Conservation (phyloP, 805 yeast species). For the Saccharomycopsis lassenensis region DNA sequence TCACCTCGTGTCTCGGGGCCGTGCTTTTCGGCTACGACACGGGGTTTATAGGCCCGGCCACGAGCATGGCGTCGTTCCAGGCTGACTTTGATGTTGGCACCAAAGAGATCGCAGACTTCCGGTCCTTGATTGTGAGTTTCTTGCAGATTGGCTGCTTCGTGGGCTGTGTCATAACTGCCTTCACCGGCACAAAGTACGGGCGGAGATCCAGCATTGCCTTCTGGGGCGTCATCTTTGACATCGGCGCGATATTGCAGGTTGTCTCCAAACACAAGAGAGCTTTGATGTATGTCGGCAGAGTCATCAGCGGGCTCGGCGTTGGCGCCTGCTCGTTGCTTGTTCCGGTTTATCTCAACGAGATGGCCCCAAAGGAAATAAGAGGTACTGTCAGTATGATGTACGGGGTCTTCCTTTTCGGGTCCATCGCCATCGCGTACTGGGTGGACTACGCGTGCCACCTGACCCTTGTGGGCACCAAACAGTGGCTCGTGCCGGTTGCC, state of each 20-base stretch:
- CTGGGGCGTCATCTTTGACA: slow-evolving; percentile 30
- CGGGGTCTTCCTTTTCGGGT: slow-evolving; percentile 40
- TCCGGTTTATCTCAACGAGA: slow-evolving; percentile 36
- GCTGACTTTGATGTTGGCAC: slow-evolving; percentile 33
- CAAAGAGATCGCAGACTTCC: slow-evolving; percentile 21
- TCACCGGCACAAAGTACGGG: slow-evolving; percentile 31
- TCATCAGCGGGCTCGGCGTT: slow-evolving; percentile 41
- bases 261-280: slow-evolving; percentile 29
- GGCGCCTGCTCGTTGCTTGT: slow-evolving; percentile 41
- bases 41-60: slow-evolving; percentile 45
- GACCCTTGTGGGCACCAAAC: slow-evolving; percentile 22
- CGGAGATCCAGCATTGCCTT: slow-evolving; percentile 29
- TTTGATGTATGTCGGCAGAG: slow-evolving; percentile 41
- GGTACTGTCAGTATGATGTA: slow-evolving; percentile 36
- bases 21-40: slow-evolving; percentile 45
- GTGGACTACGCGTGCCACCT: slow-evolving; percentile 31
- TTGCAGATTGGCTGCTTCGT: slow-evolving; percentile 31
- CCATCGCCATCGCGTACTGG: slow-evolving; percentile 38
- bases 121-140: too few species aligned
- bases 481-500: slow-evolving; percentile 39
- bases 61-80: slow-evolving; percentile 33
- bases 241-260: slow-evolving; percentile 33
- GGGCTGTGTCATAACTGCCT: too few species aligned
- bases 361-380: slow-evolving; percentile 33
- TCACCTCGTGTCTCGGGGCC: slow-evolving; percentile 39